Evolutionary conservation across 1,284 basidiomycete species (phyloP).

Genomic region (Vanrija humicola): DNA sequence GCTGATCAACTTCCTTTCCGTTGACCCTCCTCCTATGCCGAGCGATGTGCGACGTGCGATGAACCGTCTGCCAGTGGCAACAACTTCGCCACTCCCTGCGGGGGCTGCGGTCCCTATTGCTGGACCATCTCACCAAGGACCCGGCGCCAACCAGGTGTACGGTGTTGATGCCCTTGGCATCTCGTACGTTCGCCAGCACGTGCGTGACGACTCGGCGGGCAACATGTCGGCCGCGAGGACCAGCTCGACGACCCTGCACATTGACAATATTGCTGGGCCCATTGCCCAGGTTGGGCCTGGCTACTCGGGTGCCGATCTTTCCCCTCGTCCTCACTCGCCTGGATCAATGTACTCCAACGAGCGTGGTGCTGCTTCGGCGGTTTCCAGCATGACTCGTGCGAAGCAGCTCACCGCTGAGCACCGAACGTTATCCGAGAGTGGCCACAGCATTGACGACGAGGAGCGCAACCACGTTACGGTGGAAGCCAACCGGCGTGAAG

Average conservation of each 20-base stretch:
- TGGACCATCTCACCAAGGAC: no score
- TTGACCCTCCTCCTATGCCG: conserved; percentile 47
- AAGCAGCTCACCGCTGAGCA: no score
- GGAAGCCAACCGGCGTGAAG: conserved; percentile 34
- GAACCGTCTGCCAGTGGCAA: neutral
- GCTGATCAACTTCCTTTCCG: conserved; percentile 48
- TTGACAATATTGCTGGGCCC: conserved; percentile 18
- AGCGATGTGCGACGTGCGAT: conserved; percentile 19
- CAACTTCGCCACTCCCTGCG: no score
- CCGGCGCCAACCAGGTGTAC: neutral
- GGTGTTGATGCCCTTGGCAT: neutral
- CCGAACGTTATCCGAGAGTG: conserved; percentile 12
- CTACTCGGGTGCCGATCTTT: conserved; percentile 19
- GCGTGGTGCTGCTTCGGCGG: no score
- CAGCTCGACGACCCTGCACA: conserved; percentile 39
- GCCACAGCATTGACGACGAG: conserved; percentile 19
- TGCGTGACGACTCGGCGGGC: conserved; percentile 34
- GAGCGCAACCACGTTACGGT: conserved; percentile 18
- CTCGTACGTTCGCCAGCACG: conserved; percentile 16
- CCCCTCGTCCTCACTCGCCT: conserved; percentile 7
- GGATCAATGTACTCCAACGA: conserved; percentile 8
- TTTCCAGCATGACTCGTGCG: no score
- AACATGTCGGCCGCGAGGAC: conserved; percentile 21
- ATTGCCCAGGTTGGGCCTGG: conserved; percentile 24
- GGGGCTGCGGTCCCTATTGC: no score